phyloP scores from a whole-genome alignment of 305 asterid species.

The Coffea humblotiana region DNA sequence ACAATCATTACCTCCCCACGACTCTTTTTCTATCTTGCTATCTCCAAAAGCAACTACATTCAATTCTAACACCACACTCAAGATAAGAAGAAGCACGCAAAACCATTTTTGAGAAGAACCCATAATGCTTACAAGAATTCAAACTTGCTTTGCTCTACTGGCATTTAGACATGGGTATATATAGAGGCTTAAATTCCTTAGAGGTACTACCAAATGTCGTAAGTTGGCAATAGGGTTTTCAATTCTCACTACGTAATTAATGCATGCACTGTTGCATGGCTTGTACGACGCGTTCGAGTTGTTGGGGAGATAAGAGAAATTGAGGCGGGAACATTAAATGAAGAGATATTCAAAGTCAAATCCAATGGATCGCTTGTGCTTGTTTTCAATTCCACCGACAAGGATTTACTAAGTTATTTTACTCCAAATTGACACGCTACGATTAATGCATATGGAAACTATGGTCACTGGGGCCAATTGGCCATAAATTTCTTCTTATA shows the following conservation, averaged over 20 bases:
- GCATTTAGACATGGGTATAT: slow-evolving; percentile 4
- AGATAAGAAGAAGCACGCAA: slow-evolving; percentile 30
- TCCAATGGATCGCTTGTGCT: neutral
- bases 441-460: neutral
- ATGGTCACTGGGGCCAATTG: neutral
- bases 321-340: slow-evolving; percentile 48
- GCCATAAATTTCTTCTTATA: neutral
- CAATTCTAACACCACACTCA: slow-evolving; percentile 41
- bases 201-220: neutral
- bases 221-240: neutral
- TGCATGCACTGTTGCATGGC: slow-evolving; percentile 19
- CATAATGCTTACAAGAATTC: slow-evolving; percentile 27
- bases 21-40: slow-evolving; percentile 33
- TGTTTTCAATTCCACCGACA: neutral
- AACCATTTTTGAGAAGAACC: slow-evolving; percentile 40
- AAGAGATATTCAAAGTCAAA: slow-evolving; percentile 14
- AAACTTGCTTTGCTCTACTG: slow-evolving; percentile 11
- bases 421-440: neutral
- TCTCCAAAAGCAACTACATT: slow-evolving; percentile 39
- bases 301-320: slow-evolving; percentile 37
- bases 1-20: slow-evolving; percentile 32
- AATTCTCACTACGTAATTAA: neutral
- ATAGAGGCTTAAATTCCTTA: slow-evolving; percentile 6
- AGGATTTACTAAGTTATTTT: neutral
- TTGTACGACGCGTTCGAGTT: slow-evolving; percentile 49